Base-by-base conservation (phyloP, 2,329 filamentous ascomycete genomes). In the Alternaria sp. region DNA sequence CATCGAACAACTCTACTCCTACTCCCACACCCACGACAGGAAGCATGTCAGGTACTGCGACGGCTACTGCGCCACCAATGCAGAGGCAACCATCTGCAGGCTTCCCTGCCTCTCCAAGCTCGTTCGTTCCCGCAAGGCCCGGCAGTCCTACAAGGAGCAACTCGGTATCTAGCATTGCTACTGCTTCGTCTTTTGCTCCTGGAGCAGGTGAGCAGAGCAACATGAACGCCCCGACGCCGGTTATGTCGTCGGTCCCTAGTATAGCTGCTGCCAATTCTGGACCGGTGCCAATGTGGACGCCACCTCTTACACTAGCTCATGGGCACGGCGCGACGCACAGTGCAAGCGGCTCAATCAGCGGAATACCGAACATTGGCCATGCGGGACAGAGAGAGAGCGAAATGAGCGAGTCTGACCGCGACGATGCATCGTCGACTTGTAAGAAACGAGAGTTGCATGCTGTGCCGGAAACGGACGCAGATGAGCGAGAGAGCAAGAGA, bases 61-160 rank as follows among this genome's bases (percentile, higher is more conserved):
- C 66, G 3, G 63, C 71, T 10, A 72, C 67, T 80, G 86, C 79
- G 82, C 88, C 67, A 80, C 86, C 67, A 79, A 84, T 58, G 82
- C 85, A 62, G 28, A 70, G 71, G 40, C 71, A 84, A 79, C 72
- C 77, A 72, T 65, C 87, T 81, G 42, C 88, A 86, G 29, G 85
- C 79, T 60, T 78, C 65, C 82, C 85, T 31, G 81, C 85, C 6
- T 84, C 88, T 0, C 84, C 88, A 45, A 82, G 85, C 54, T 83
- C 84, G 14, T 85, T 86, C 66, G 72, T 80, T 5, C 73, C 80
- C 21, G 75, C 78, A 23, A 86, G 90, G 24, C 91, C 92, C 4
- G 86, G 89, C 2, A 95, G 91, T 21, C 93, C 92, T 10, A 86
- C 92, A 1, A 84, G 93, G 60, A 94, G 92, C n/a, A 96, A 92